Conservation (phyloP, 73 alveolate species). For the Paramecium sonneborni region DNA sequence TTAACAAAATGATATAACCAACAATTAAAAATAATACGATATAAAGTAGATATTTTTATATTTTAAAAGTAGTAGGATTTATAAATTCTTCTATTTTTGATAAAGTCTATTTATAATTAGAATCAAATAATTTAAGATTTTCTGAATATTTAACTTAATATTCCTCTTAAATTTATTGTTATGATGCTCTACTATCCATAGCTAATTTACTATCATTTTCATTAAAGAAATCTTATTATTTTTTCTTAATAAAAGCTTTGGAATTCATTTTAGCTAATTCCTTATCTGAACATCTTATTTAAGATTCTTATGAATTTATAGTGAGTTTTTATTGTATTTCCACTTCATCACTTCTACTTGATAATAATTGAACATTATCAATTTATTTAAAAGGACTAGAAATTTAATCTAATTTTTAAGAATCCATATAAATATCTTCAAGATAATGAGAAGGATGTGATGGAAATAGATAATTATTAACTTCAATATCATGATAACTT, state of each 20-base stretch:
- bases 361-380: background rate
- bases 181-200: background rate
- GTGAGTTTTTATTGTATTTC: background rate
- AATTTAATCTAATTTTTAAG: background rate
- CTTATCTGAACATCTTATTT: background rate
- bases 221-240: background rate
- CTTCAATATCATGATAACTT: background rate
- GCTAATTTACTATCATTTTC: background rate
- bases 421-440: background rate
- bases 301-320: background rate
- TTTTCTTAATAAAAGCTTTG: background rate
- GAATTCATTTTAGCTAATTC: background rate
- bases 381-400: background rate
- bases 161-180: background rate
- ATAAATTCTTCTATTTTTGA: background rate
- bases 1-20: background rate
- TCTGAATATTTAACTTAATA: constrained; percentile 9
- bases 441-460: constrained; percentile 12
- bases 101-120: background rate
- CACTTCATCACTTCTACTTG: constrained; percentile 10
- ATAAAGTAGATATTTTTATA: background rate
- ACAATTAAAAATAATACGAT: background rate
- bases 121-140: background rate
- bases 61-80: background rate
- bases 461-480: background rate